Conservation (phyloP, 345 rosid genomes). For the Abelmoschus esculentus region DNA sequence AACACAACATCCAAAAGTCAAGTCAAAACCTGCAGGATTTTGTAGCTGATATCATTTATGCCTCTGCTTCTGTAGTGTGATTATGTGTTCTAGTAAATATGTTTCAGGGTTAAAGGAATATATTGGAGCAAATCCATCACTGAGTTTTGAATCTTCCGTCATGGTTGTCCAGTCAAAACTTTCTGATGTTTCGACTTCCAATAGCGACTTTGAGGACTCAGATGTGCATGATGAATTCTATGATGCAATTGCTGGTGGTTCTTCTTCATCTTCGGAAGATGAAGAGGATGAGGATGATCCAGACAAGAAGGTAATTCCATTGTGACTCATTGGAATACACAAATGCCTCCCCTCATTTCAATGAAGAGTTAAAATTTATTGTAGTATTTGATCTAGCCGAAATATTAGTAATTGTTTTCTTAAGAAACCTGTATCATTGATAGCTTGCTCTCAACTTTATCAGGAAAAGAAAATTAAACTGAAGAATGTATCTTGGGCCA, state of each 20-base stretch:
- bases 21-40: background rate
- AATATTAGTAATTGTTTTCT: background rate
- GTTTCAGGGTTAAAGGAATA: conserved; percentile 87
- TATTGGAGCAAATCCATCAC: conserved; percentile 82
- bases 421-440: conserved; percentile 15
- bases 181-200: conserved; percentile 35
- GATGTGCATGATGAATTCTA: conserved; percentile 76
- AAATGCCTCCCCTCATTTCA: background rate
- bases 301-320: conserved; percentile 38
- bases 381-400: background rate
- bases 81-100: conserved; percentile 6
- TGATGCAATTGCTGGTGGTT: conserved; percentile 71
- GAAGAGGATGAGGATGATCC: conserved; percentile 56
- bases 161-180: conserved; percentile 50
- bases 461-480: conserved; percentile 71
- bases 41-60: background rate
- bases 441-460: conserved; percentile 15
- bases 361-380: conserved; percentile 2
- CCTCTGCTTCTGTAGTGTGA: background rate
- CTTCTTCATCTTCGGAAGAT: conserved; percentile 62
- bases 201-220: conserved; percentile 51
- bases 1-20: background rate
- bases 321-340: conserved; percentile 5
- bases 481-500: conserved; percentile 96
- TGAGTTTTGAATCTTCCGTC: conserved; percentile 44